Conservation (phyloP, 257 asterid genomes). For the Linaria vulgaris region DNA sequence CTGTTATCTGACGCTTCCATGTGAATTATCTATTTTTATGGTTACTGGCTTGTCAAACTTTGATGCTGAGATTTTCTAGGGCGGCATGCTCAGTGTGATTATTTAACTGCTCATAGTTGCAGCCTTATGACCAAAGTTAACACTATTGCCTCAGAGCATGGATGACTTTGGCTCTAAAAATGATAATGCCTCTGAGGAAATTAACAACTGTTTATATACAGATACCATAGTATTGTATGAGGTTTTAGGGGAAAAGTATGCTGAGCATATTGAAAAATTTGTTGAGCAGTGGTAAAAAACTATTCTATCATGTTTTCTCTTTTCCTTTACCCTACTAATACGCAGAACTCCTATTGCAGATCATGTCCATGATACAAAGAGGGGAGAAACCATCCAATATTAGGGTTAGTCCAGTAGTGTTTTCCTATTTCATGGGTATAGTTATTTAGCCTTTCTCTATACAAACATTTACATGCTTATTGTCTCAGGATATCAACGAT, state of each 20-base stretch:
- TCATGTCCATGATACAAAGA: constrained; percentile 87
- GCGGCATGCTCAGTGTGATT: too few relatives aligned
- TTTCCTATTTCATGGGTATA: neutral
- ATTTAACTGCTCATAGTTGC: too few relatives aligned
- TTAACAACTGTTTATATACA: neutral
- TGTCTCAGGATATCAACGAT: constrained; percentile 79
- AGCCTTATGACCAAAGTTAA: neutral
- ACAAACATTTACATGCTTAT: constrained; percentile 10
- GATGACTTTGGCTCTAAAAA: neutral
- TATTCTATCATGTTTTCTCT: neutral
- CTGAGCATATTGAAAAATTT: neutral
- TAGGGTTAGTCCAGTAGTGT: constrained; percentile 53
- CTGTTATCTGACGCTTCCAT: neutral
- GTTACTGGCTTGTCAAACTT: constrained; percentile 2
- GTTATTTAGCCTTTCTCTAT: constrained; percentile 14
- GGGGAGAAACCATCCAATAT: constrained; percentile 93
- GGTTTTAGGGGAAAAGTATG: constrained; percentile 5
- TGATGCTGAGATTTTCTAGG: neutral
- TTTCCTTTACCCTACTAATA: constrained; percentile 16
- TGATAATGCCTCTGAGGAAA: neutral
- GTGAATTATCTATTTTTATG: neutral
- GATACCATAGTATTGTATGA: constrained; percentile 1
- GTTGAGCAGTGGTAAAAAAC: neutral
- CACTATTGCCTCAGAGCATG: neutral
- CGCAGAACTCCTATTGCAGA: constrained; percentile 43